Base-by-base conservation (phyloP, 2,329 filamentous ascomycete species). In the Tolypocladium paradoxum region DNA sequence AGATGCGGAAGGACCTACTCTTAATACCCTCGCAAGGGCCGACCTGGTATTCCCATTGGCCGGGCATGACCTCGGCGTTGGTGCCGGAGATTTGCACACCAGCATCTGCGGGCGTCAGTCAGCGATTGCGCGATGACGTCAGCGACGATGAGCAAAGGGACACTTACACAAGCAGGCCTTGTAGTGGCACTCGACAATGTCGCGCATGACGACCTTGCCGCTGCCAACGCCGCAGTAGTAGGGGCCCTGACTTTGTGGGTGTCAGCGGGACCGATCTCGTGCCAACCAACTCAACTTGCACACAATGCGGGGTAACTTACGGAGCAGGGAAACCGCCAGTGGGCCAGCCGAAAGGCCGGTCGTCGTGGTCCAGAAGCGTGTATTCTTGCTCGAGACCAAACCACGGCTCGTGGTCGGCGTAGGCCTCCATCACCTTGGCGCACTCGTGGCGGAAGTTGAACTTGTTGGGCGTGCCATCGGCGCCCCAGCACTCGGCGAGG, bases 311-410 rank as follows among this genome's bases (percentile, higher is more conserved):
- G 7, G 29, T 3, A 34, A 57, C 65, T 59, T 62, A 68, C 62
- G 91, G 89, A 70, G 88, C 90, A 60, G 90, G 90, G 85, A 85
- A 95, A 67, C 90, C 90, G 67, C 85, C 84, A 73, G 58, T 37
- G 58, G 71, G 72, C 71, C 71, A 73, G 76, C 93, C 93, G 67
- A 90, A 96, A 53, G 93, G 93, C 75, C 90, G 87, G 72, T 90
- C 88, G 63, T 85, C 82, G 62, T 84, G 75, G 67, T 92, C 91
- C 63, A 97, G 66, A 14, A 73, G 64, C 9, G 71, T 97, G 82
- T 97, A 97, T 74, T 97, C 92, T 71, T 97, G 92, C 72, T 96
- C 92, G 20, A 99, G 84, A 74, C 93, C 93, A 74, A 97, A 99
- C 93, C 92, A 97, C 68, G 93, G 91, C 70, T 87, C 79, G 65